phyloP scores from a whole-genome alignment of 345 rosid genomes.

The Eucalyptus melliodora region DNA sequence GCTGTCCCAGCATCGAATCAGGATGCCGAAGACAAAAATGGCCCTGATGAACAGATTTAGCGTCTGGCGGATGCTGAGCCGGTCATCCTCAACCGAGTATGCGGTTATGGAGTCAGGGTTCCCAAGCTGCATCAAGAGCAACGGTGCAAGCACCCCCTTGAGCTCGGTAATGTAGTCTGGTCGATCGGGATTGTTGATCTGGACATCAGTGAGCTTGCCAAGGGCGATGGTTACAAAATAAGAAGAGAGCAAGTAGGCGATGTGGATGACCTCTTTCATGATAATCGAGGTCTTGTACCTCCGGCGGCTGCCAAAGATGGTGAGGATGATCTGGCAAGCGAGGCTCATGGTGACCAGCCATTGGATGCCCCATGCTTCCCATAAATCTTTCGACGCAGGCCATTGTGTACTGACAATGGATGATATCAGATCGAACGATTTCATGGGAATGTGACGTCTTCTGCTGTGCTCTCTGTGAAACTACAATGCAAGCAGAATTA shows the following conservation, averaged over 20 bases:
- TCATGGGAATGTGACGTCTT: not conserved
- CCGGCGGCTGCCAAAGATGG: slow-evolving; percentile 1
- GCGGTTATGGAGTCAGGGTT: slow-evolving; percentile 4
- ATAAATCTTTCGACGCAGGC: not conserved
- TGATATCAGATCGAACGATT: not conserved
- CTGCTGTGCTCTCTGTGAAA: not conserved
- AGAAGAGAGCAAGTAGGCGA: not conserved
- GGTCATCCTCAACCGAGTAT: slow-evolving; percentile 1
- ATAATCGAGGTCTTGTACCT: not conserved
- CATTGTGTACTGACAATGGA: not conserved
- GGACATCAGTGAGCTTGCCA: slow-evolving; percentile 1
- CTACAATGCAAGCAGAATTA: not conserved
- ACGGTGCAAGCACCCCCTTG: not conserved
- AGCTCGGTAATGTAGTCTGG: not conserved
- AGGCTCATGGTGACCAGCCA: not conserved
- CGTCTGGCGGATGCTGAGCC: not conserved
- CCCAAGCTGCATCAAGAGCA: slow-evolving; percentile 3
- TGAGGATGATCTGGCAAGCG: not conserved
- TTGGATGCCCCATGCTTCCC: slow-evolving; percentile 6
- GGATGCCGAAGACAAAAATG: not conserved
- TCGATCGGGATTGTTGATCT: not conserved
- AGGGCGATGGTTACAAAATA: not conserved
- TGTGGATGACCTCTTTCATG: not conserved
- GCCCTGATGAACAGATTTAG: not conserved
- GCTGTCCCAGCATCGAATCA: not conserved